Evolutionary conservation across 202 grass and related monocot genomes (phyloP), one percentile per base, ranked within the genome.

Genomic region (Schoenoplectus tabernaemontani): DNA sequence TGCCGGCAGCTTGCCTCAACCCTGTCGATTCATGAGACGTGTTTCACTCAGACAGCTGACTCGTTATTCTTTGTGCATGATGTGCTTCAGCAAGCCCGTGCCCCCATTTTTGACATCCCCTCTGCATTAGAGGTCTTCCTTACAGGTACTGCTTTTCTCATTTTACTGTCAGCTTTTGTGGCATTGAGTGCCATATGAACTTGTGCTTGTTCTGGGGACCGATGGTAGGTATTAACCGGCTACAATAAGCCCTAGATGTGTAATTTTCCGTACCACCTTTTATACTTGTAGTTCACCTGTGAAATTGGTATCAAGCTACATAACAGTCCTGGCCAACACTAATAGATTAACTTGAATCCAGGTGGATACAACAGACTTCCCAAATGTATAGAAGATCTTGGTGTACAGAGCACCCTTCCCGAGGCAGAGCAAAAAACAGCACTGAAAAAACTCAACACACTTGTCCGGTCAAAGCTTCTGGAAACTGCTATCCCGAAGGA

Each of bases 21-120:
- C 74, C 88, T 99, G 59, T 91, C 85, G 26, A 91, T 82, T 59
- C 96, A 99, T 82, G 96, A 99, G 69, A 89, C 85, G 50, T 98
- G 96, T 77, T 98, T 98, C 83, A 95, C 89, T 39, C 89, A 95
- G 86, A 98, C 96, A 86, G 96, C 96, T 22, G 96, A 98, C 57
- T 98, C 83, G 0, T 69, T 98, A 64, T 98, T 88, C 81, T 98
- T 78, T 82, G 88, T 92, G 89, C 96, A 92, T 22, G 89, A 98
- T 17, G 79, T 59, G 4, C 81, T 98, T 85, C 86, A 92, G 43
- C 86, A 95, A 82, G 85, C 82, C 78, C 85, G 83, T 78, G 92
- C 91, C 88, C 96, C 96, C 73, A 87, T 92, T 77, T 99, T 93
- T 86, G 96, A 99, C 72, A 85, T 99, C 85, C 92, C 96, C 65